Conservation (phyloP, 305 asterid species). For the Fraxinus sp. region DNA sequence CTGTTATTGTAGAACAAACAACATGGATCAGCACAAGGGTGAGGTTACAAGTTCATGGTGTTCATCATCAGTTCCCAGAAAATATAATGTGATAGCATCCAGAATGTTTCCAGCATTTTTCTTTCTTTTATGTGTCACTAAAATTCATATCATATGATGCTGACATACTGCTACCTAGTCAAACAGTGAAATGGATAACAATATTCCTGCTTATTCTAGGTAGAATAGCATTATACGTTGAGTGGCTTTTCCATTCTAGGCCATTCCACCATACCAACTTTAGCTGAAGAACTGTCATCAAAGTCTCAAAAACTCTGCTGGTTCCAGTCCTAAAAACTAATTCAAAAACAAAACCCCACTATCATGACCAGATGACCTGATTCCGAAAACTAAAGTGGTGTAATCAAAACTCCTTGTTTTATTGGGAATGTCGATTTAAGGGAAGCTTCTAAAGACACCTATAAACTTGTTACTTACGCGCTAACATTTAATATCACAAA, state of each 20-base stretch:
- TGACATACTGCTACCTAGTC: not conserved
- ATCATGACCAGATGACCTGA: not conserved
- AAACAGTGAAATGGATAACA: not conserved
- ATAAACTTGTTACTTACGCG: not conserved
- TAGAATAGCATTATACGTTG: not conserved
- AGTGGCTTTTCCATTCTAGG: not conserved
- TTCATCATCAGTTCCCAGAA: not conserved
- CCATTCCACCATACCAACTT: not conserved
- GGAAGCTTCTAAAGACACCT: not conserved
- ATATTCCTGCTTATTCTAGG: not conserved
- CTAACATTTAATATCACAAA: not conserved
- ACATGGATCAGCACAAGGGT: constrained; percentile 22
- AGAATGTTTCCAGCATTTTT: not conserved
- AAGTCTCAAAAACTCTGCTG: not conserved
- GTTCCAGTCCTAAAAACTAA: not conserved
- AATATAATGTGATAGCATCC: not conserved
- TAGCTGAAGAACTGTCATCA: not conserved
- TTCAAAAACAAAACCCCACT: not conserved
- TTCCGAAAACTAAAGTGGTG: not conserved
- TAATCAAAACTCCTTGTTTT: not conserved
- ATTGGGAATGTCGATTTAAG: not conserved
- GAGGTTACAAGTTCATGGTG: not conserved
- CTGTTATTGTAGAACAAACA: constrained; percentile 40
- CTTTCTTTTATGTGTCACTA: not conserved
- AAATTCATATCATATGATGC: not conserved